Conservation (phyloP, 768 basidiomycete genomes). For the Russula foetens region DNA sequence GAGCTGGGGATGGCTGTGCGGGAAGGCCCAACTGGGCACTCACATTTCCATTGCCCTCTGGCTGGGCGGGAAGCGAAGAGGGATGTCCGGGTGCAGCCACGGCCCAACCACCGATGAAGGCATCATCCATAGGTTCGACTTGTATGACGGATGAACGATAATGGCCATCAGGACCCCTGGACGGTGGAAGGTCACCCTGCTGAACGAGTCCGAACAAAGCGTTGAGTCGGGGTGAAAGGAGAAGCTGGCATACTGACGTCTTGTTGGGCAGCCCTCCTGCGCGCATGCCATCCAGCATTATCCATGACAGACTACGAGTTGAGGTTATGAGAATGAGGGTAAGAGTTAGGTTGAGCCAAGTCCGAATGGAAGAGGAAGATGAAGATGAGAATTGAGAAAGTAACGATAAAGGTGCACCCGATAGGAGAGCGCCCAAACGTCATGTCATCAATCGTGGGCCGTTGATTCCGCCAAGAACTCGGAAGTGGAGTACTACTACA, state of each 20-base stretch:
- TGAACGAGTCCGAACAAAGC: slow-evolving; percentile 24
- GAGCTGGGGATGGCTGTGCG: background rate
- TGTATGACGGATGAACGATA: slow-evolving; percentile 51
- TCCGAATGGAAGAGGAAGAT: background rate
- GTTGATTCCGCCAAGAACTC: too few species aligned
- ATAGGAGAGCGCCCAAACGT: background rate
- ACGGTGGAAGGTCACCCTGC: slow-evolving; percentile 23
- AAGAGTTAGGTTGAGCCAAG: background rate
- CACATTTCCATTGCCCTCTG: slow-evolving; percentile 33
- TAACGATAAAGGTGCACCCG: background rate
- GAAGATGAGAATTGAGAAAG: background rate
- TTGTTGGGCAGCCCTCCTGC: slow-evolving; percentile 51
- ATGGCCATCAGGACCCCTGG: slow-evolving; percentile 40
- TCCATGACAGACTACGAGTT: slow-evolving; percentile 43
- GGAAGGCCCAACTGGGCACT: background rate
- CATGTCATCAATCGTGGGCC: too few species aligned
- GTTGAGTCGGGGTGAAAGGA: background rate
- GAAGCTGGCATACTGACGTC: slow-evolving; percentile 14
- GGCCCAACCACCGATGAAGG: slow-evolving; percentile 51
- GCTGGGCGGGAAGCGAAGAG: slow-evolving; percentile 37
- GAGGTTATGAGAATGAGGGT: too few species aligned
- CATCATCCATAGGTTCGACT: slow-evolving; percentile 52
- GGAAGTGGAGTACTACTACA: too few species aligned
- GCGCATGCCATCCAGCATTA: slow-evolving; percentile 68
- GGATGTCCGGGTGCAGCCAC: slow-evolving; percentile 27